phyloP scores from a whole-genome alignment of 306 rosid genomes.

The Pachyrhizus erosus region DNA sequence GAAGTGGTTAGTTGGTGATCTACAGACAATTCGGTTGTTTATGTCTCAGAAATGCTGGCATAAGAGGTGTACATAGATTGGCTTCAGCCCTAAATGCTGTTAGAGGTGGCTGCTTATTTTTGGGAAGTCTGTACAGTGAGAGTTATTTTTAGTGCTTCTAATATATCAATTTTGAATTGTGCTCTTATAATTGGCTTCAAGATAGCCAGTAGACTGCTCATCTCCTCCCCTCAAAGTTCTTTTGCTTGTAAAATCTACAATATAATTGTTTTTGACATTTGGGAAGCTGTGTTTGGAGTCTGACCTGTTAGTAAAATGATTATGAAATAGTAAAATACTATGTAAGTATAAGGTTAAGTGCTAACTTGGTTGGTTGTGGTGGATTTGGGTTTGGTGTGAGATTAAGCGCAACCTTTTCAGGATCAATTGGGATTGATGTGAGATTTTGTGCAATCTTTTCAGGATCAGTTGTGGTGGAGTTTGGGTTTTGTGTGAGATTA shows the following conservation, averaged over 20 bases:
- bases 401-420: background rate
- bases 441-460: too few species aligned
- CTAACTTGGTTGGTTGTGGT: background rate
- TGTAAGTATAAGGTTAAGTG: too few species aligned
- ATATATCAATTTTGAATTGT: background rate
- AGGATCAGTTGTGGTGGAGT: background rate
- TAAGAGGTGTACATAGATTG: too few species aligned
- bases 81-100: too few species aligned
- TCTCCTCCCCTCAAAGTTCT: background rate
- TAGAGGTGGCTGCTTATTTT: too few species aligned
- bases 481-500: too few species aligned
- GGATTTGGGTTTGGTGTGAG: background rate
- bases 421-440: too few species aligned
- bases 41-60: too few species aligned
- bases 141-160: background rate
- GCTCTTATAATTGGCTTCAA: background rate
- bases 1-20: background rate
- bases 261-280: background rate
- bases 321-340: too few species aligned
- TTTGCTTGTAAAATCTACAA: background rate
- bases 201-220: background rate
- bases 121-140: background rate
- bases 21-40: too few species aligned
- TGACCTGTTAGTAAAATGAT: background rate
- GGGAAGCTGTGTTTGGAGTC: background rate